phyloP scores from a whole-genome alignment of 2,329 filamentous ascomycete species.

The Botrytis cinerea region DNA sequence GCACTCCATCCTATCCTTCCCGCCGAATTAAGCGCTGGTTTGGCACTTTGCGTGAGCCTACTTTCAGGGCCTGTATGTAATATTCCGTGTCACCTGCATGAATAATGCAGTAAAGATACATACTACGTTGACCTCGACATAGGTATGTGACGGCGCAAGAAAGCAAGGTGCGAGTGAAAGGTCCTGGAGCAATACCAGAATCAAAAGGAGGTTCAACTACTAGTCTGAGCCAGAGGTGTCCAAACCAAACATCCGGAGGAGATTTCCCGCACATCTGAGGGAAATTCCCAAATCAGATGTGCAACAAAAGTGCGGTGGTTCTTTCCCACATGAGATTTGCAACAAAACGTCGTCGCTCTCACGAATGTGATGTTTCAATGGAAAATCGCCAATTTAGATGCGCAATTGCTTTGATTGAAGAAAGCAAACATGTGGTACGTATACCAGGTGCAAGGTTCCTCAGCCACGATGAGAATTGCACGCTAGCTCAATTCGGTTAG shows the following conservation, averaged over 20 bases:
- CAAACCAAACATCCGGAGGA: background rate
- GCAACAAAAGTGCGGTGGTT: background rate
- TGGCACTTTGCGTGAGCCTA: background rate
- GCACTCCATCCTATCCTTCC: background rate
- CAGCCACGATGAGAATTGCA: background rate
- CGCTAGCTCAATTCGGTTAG: background rate
- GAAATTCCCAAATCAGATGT: background rate
- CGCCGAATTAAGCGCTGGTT: background rate
- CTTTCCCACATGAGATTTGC: background rate
- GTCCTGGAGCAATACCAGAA: background rate
- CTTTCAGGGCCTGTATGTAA: background rate
- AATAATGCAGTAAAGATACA: background rate
- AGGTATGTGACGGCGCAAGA: background rate
- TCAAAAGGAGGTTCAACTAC: background rate
- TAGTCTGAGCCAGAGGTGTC: background rate
- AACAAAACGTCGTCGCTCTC: background rate
- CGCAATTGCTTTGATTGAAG: background rate
- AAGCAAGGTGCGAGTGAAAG: too few relatives aligned
- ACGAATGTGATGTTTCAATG: background rate
- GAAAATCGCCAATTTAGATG: background rate
- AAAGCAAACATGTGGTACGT: background rate
- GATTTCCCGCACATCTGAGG: background rate
- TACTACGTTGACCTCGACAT: background rate
- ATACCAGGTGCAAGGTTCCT: background rate
- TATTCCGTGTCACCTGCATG: background rate